Evolutionary conservation across 2,329 filamentous ascomycete genomes (phyloP), one percentile per base, ranked within the genome.

Genomic region (Phialocephala sp.): DNA sequence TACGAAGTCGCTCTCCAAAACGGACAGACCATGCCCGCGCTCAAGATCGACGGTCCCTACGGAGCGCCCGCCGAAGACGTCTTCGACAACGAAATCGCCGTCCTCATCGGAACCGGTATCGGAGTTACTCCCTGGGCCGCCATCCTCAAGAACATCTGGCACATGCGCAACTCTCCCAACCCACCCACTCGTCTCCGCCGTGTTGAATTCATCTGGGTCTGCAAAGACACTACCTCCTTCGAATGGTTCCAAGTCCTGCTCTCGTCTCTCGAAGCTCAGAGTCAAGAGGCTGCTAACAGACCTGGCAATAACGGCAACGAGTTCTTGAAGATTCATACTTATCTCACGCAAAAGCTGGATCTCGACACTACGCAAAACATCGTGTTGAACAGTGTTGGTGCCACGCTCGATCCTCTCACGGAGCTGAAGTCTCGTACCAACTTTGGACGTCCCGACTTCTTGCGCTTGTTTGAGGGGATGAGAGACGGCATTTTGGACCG

Each of bases 161-260:
- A 99, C 78, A 85, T 97, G 75, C 93, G 95, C 69, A 90, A 95
- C 70, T 88, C 90, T 18, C 94, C 94, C 8, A 95, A 97, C 81
- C 92, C 94, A 27, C 94, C 94, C 1, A 89, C 87, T 59, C 92
- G 94, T 76, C 89, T 99, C 56, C 91, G 93, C 66, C 91, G 95
- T 78, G 94, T 99, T 37, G 95, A 99, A 79, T 99, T 99, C 80
- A 96, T 99, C 82, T 99, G 95, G 95, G 90, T 98, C 60, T 97
- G 94, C 85, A 95, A 92, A 78, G 94, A 97, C 76, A 97, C 94
- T 0, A 91, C 87, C 39, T 97, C 94, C 0, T 99, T 99, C 75
- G 95, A 98, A 80, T 99, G 95, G 95, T 98, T 99, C 84, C 95
- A 99, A 78, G 93, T 91, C 1, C 88, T 99, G 0, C 86, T 99